These are phyloP conservation scores for Fusarium sp. DNA, from an alignment of 2,329 filamentous ascomycete species.

Conservation along the genomic window DNA sequence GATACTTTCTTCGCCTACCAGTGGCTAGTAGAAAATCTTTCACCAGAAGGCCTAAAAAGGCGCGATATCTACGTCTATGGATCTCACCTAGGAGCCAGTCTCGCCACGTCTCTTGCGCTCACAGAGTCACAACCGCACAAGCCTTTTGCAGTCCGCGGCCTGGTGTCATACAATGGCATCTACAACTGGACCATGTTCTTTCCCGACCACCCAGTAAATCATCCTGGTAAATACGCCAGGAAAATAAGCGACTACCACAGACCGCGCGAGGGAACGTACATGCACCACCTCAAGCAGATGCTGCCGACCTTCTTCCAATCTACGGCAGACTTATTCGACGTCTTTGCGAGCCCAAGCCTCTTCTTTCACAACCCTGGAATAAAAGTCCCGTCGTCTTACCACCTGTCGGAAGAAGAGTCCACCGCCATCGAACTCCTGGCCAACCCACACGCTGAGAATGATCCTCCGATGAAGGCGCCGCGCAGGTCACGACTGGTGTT, in stretches of 20 bases:
- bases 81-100: slow-evolving; percentile 67
- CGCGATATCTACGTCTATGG: slow-evolving; percentile 63
- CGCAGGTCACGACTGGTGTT: slow-evolving; percentile 60
- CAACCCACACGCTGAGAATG: slow-evolving; percentile 29
- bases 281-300: slow-evolving; percentile 54
- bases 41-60: slow-evolving; percentile 50
- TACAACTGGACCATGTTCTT: slow-evolving; percentile 74
- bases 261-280: slow-evolving; percentile 50
- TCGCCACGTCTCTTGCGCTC: slow-evolving; percentile 68
- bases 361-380: slow-evolving; percentile 68
- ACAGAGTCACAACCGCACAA: slow-evolving; percentile 63
- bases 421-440: slow-evolving; percentile 43
- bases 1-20: slow-evolving; percentile 66
- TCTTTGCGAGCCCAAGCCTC: slow-evolving; percentile 68
- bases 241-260: background rate
- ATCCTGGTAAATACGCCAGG: slow-evolving; percentile 31
- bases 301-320: slow-evolving; percentile 59
- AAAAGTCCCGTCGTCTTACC: slow-evolving; percentile 59
- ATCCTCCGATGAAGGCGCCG: slow-evolving; percentile 45
- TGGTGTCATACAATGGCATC: slow-evolving; percentile 69
- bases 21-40: slow-evolving; percentile 62
- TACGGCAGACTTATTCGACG: slow-evolving; percentile 66
- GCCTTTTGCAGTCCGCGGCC: slow-evolving; percentile 62
- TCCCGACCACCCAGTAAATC: slow-evolving; percentile 63
- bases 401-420: slow-evolving; percentile 49